phyloP scores from a whole-genome alignment of 1,284 basidiomycete genomes.

The Apiotrichum veenhuisii region DNA sequence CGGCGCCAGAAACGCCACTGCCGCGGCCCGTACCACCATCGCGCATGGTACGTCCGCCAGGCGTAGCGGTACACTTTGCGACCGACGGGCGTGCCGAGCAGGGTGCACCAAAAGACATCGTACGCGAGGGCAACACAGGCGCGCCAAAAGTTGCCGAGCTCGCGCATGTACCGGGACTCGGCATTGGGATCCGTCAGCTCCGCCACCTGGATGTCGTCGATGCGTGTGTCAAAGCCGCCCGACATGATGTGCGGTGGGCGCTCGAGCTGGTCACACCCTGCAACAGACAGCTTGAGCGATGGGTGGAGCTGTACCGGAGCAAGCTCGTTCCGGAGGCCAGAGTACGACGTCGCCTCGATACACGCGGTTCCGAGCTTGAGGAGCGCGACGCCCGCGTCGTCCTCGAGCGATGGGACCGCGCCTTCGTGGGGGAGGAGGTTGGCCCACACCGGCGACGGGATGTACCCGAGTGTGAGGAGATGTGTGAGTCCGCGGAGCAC shows the following conservation, averaged over 20 bases:
- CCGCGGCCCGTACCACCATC: slow-evolving; percentile 48
- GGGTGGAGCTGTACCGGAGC: slow-evolving; percentile 30
- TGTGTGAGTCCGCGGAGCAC: slow-evolving; percentile 40
- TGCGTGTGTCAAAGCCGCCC: slow-evolving; percentile 32
- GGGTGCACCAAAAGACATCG: slow-evolving; percentile 19
- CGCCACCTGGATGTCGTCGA: slow-evolving; percentile 40
- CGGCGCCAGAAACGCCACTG: slow-evolving; percentile 39
- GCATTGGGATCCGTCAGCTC: slow-evolving; percentile 29
- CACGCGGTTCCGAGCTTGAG: slow-evolving; percentile 47
- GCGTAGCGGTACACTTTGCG: slow-evolving; percentile 13
- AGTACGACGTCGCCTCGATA: slow-evolving; percentile 42
- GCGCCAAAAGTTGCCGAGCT: slow-evolving; percentile 29
- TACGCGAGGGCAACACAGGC: slow-evolving; percentile 18
- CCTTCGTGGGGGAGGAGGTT: slow-evolving; percentile 45
- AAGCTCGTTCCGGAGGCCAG: slow-evolving; percentile 45
- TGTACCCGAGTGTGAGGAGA: slow-evolving; percentile 46
- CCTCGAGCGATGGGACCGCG: slow-evolving; percentile 34
- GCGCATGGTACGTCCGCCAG: slow-evolving; percentile 9
- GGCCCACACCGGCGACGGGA: slow-evolving; percentile 36
- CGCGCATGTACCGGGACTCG: slow-evolving; percentile 27
- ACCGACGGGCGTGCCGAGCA: slow-evolving; percentile 32
- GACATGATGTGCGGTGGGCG: not conserved
- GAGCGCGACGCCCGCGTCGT: slow-evolving; percentile 46
- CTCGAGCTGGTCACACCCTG: slow-evolving; percentile 22
- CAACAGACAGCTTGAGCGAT: slow-evolving; percentile 33